Percentiles rank a stretch among this genome's conserved stretches.
Conservation (phyloP, 139 green algal species). For the Picochlorum sp. region DNA sequence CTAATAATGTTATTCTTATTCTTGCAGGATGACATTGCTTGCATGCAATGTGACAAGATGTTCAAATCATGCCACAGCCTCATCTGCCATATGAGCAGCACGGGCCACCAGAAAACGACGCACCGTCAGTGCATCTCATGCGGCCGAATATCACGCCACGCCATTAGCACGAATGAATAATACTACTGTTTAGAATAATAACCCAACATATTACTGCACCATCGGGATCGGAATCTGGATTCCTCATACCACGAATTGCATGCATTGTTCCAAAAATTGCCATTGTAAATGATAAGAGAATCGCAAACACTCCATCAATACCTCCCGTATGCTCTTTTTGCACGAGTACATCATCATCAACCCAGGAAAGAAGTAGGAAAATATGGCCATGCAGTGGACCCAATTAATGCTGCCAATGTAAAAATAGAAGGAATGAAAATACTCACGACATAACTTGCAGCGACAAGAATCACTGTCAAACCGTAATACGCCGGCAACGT, state of each 20-base stretch:
- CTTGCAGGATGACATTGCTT: not conserved
- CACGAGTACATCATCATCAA: not conserved
- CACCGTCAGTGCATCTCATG: not conserved
- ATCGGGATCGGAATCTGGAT: too few species aligned
- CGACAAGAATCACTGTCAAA: conserved; percentile 11
- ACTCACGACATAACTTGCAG: conserved; percentile 10
- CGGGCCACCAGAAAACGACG: not conserved
- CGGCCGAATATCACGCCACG: not conserved
- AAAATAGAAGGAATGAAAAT: conserved; percentile 26
- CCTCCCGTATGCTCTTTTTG: too few species aligned
- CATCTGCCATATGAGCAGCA: conserved; percentile 1
- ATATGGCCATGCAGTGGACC: conserved; percentile 32
- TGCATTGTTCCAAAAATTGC: too few species aligned
- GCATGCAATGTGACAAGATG: not conserved
- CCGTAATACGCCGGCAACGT: not conserved
- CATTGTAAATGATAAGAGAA: too few species aligned
- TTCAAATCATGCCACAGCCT: not conserved
- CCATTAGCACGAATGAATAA: too few species aligned
- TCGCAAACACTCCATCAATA: too few species aligned
- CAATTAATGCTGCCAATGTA: conserved; percentile 13
- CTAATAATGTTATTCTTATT: not conserved
- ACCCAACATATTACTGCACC: too few species aligned
- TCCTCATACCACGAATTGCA: too few species aligned
- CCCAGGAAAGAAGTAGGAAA: conserved; percentile 22
- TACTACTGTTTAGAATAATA: too few species aligned